phyloP scores from a whole-genome alignment of 2,329 filamentous ascomycete genomes.

The Monosporascus cannonballus region DNA sequence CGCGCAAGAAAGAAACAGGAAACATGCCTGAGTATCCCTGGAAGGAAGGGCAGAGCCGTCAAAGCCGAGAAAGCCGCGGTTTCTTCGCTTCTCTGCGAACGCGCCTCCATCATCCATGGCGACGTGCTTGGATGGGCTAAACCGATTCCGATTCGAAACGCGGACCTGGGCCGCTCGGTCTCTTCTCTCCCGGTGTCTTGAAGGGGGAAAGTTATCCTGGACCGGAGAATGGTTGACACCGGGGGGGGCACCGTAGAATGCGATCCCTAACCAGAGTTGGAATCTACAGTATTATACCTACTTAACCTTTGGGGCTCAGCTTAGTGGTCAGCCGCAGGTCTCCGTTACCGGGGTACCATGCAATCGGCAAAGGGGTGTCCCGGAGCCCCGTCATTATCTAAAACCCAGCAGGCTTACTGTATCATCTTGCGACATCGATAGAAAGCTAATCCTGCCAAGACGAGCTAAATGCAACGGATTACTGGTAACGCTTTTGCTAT shows the following conservation, averaged over 20 bases:
- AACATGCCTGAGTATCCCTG: slow-evolving; percentile 41
- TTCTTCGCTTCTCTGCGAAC: slow-evolving; percentile 31
- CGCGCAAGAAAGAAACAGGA: not conserved
- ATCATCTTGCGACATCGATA: too few species aligned
- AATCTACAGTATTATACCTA: too few species aligned
- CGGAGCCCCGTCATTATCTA: too few species aligned
- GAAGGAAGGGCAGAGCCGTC: slow-evolving; percentile 45
- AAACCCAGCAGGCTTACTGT: too few species aligned
- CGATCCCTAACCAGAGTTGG: not conserved
- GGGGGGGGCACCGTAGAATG: not conserved
- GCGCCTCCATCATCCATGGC: slow-evolving; percentile 19
- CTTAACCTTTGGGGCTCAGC: too few species aligned
- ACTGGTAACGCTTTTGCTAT: too few species aligned
- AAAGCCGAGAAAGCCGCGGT: slow-evolving; percentile 44
- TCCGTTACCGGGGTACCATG: too few species aligned
- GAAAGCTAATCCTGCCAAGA: too few species aligned
- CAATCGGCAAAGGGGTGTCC: too few species aligned
- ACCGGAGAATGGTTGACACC: not conserved
- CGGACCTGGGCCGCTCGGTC: not conserved
- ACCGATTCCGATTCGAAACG: not conserved
- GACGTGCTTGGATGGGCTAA: too few species aligned
- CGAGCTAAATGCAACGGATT: too few species aligned
- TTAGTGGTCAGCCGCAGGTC: too few species aligned
- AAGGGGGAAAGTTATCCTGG: not conserved
- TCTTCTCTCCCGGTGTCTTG: not conserved